Evolutionary conservation across 2,329 filamentous ascomycete species (phyloP), one percentile per base, ranked within the genome.

Genomic region (Fusarium bactridioides): DNA sequence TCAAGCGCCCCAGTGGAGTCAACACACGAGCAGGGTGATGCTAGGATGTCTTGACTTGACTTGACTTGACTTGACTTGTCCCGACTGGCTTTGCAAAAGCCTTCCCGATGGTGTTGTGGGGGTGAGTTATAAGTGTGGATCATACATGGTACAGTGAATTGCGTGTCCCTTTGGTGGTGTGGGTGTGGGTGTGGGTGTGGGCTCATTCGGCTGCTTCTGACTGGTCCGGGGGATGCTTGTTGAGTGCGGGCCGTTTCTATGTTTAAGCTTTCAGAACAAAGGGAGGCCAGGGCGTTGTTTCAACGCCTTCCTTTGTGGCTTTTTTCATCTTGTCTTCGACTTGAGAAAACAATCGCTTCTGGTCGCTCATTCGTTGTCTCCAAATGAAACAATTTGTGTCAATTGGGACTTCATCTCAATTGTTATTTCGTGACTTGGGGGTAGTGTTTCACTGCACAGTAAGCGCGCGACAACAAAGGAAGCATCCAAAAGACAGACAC

Each of bases 261-360:
- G 37, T 43, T 56, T 65, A 66, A 66, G 57, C 70, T 71, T 57
- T 71, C 48, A 61, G 58, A 62, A 68, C 54, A 73, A 64, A 74
- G 58, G 62, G 54, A 55, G 47, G 31, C 35, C 31, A 72, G 60
- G 62, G 73, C 65, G 70, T 69, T 76, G 74, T 77, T 77, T 77
- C 74, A 76, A 69, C 55, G 55, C 40, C 48, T 50, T 59, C 61
- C 57, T 67, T 68, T 64, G 62, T 64, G 51, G 67, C 54, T 41
- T 48, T 65, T 44, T 58, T 75, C 68, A 57, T 61, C 57, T 61
- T 33, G 57, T 63, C 40, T 67, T 58, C 12, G 31, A 31, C 40
- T 56, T 61, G 47, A 41, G 38, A 29, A 25, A 63, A 54, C 56
- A 45, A 44, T 44, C n/a, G 21, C 37, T 47, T 62, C 59, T 29